Percentiles rank a stretch among this genome's conserved stretches.
Evolutionary conservation across 2,329 filamentous ascomycete species (phyloP).

Genomic region (Thielaviopsis cerberus): DNA sequence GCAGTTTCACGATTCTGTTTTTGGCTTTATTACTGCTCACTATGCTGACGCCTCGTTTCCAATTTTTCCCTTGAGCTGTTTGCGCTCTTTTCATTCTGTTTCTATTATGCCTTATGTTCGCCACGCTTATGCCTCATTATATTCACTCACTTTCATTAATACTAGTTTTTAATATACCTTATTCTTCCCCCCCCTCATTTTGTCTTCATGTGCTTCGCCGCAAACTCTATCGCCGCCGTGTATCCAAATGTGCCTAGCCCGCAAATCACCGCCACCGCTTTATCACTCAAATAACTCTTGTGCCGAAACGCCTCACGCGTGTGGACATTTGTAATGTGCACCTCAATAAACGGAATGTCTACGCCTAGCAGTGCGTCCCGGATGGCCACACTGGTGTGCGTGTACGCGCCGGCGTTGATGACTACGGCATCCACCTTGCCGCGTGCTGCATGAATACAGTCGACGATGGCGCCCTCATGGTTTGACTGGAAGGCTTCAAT

Average conservation of each 20-base stretch:
- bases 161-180: too few relatives aligned
- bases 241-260: conserved; percentile 48
- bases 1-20: background rate
- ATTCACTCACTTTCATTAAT: background rate
- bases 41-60: too few relatives aligned
- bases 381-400: conserved; percentile 58
- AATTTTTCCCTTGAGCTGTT: background rate
- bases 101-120: background rate
- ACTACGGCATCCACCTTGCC: conserved; percentile 42
- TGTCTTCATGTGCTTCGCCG: conserved; percentile 26
- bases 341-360: conserved; percentile 53
- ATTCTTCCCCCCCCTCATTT: too few relatives aligned
- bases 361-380: conserved; percentile 56
- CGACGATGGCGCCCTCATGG: conserved; percentile 56
- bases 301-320: conserved; percentile 48
- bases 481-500: conserved; percentile 55
- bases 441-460: conserved; percentile 52
- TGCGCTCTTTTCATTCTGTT: background rate
- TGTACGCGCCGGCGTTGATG: conserved; percentile 60
- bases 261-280: conserved; percentile 55
- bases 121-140: background rate
- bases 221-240: conserved; percentile 38
- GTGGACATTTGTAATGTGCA: conserved; percentile 63
- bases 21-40: too few relatives aligned
- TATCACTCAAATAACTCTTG: conserved; percentile 57